Evolutionary conservation across 768 basidiomycete species (phyloP), one percentile per base, ranked within the genome.

Genomic region (Pleurotus tuoliensis): DNA sequence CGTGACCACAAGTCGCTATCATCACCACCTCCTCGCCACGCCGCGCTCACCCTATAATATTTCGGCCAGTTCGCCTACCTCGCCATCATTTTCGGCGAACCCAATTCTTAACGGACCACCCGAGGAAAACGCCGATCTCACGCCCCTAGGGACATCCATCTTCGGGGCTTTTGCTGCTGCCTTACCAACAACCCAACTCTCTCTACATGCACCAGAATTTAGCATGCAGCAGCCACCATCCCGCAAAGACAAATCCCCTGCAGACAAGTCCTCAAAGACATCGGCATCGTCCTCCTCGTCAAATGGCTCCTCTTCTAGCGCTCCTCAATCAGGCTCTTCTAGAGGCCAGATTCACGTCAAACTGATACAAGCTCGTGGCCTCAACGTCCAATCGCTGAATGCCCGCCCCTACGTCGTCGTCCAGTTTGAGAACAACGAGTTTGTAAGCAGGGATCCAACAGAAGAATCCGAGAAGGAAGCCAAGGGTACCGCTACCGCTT

Each of bases 381-480:
- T 99, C 68, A 86, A 86, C 61, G 87, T 94, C 52, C 79, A 79
- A 44, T 80, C 85, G 12, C 64, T 80, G 43, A 69, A 77, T 59
- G 84, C 90, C 3, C 79, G 85, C 0, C 92, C 94, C 15, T 98
- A 99, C 69, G 91, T 94, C 64, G 95, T 98, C 69, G 94, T 95
- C 63, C 90, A 94, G 71, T 99, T 98, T 72, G 97, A 99, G 76
- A 91, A 98, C 73, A 98, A 94, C 80, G 97, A 99, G 73, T 99
- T 98, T 67, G 87, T 99, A 69, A 87, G 87, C 63, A 78, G 97
- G 45, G 92, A 96, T 69, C 92, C 94, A 24, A 90, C 88, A 22
- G 83, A 85, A 61, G 91, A 92, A 70, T 75, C 80, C 15, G 91
- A 90, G 76, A 94, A 91, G 77, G 91, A 93, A 72, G 89, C 92